Conservation (phyloP, 306 rosid species). For the Lathyrus aphaca region DNA sequence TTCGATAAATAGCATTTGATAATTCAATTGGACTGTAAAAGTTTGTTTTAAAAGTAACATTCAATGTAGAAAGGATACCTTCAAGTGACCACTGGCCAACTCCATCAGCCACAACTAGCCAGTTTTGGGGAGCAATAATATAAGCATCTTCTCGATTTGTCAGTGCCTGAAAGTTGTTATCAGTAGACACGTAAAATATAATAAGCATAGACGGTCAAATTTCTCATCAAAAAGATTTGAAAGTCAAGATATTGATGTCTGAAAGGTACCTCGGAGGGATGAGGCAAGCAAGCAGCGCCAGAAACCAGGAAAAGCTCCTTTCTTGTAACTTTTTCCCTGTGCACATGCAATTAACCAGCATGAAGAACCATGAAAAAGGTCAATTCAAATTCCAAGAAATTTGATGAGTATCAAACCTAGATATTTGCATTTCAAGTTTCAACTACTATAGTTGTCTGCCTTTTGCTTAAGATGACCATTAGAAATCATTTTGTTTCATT, state of each 20-base stretch:
- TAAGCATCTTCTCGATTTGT: slow-evolving; percentile 73
- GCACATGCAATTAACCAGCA: slow-evolving; percentile 34
- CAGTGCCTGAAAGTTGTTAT: slow-evolving; percentile 71
- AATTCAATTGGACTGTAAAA: slow-evolving; percentile 4
- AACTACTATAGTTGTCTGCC: slow-evolving; percentile 11
- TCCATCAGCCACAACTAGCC: slow-evolving; percentile 88
- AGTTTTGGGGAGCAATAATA: slow-evolving; percentile 61
- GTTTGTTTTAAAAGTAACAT: slow-evolving; percentile 5
- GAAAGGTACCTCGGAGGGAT: slow-evolving; percentile 71
- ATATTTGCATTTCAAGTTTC: slow-evolving; percentile 13
- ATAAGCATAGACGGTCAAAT: neutral
- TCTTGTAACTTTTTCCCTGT: slow-evolving; percentile 50
- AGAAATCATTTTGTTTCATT: slow-evolving; percentile 17
- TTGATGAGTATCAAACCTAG: slow-evolving; percentile 23
- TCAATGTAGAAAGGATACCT: slow-evolving; percentile 49
- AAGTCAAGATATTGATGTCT: slow-evolving; percentile 9
- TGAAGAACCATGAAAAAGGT: slow-evolving; percentile 25
- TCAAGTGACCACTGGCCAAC: slow-evolving; percentile 74
- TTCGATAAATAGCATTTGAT: slow-evolving; percentile 19
- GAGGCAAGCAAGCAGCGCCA: slow-evolving; percentile 66
- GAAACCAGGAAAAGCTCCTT: slow-evolving; percentile 44
- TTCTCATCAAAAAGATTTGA: slow-evolving; percentile 5
- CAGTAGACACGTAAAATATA: slow-evolving; percentile 36
- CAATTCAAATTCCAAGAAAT: slow-evolving; percentile 25
- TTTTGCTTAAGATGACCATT: slow-evolving; percentile 25